Base-by-base conservation (phyloP, 345 rosid species). In the Microthlaspi erraticum region DNA sequence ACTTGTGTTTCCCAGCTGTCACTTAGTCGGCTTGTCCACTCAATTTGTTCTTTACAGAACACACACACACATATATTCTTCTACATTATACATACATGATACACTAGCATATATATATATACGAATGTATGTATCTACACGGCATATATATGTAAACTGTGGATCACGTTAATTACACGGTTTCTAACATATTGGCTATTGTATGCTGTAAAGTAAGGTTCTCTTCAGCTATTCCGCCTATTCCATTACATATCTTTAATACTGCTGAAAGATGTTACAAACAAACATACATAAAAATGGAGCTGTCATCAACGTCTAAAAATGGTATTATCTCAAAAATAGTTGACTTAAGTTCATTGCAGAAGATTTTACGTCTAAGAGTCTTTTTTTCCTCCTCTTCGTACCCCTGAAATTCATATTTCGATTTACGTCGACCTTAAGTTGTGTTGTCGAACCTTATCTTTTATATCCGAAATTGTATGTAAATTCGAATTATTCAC, bases 1-100 rank as follows among this genome's bases (percentile, higher is more conserved):
- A 14, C 77, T 73, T 66, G 72, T 59, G 18, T 11, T 57, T 73
- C 44, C 67, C 29, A 66, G 67, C 77, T 73, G 72, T 66, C 72
- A 39, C 71, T 46, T 65, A 57, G 33, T 49, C 77, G 39, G 45
- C 42, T 49, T 73, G 66, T 66, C 77, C 66, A 58, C 77, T 58
- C 66, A 41, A 66, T 65, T 73, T 65, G 65, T 64, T 72, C 70
- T 17, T 54, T 56, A 72, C 71, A 72, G 58, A 64, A 54, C 33
- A 68, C 26, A 36, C 33, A 68, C 26, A 36, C 31, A 33, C 53
- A 41, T 6, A 36, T 48, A 55, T 57, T 38, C 20, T 49, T 26
- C 18, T 59, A 34, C 41, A 29, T 55, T 29, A 37, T 8, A 54
- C 59, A 70, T 60, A 19, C 66, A 58, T 64, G 56, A 23, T 48